Base-by-base conservation (phyloP, 768 basidiomycete species). In the Cystofilobasidium capitatum region DNA sequence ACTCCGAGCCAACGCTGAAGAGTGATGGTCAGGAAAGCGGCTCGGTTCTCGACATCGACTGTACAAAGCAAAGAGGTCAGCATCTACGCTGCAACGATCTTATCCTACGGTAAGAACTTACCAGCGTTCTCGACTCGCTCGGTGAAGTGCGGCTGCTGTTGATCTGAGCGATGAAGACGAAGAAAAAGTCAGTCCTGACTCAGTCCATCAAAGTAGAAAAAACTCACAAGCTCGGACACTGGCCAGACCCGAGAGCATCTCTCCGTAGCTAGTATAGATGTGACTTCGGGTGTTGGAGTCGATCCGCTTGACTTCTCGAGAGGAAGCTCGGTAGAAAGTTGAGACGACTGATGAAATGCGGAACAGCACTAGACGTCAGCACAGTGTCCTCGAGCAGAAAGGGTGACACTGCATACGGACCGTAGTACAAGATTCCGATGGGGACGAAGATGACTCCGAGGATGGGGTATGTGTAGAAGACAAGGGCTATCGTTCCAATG, bases 1-100 rank as follows among this genome's bases (percentile, higher is more conserved):
- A 86, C 74, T 3, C 80, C 80, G 1, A 87, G 78, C 85, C 85
- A 88, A 55, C 74, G 20, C 55, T 65, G 68, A 12, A 69, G 33
- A 0, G 68, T 62, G 29, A 69, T 58, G 1, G 62, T 58, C 31
- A 63, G 42, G 54, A 63, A 63, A 40, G 51, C 40, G 22, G 62
- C 67, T 35, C 62, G 35, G 45, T 64, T 63, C 45, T 69, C 54
- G 26, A 63, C 44, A 44, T 60, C 62, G 44, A 69, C 54, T 60
- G 58, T 17, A 12, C 5, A 37, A 60, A 12, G 9, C 6, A 42
- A 36, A 42, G 24, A 42, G 4, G 31, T 57, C 55, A 57, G 26
- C 26, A 64, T 65, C 67, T 47, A 70, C 71, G 9, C 70, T 71
- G n/a, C n/a, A n/a, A n/a, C n/a, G n/a, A n/a, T n/a, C n/a, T n/a